These are phyloP conservation scores for Chiua virens DNA, from an alignment of 768 basidiomycete species.

Conservation along the genomic window DNA sequence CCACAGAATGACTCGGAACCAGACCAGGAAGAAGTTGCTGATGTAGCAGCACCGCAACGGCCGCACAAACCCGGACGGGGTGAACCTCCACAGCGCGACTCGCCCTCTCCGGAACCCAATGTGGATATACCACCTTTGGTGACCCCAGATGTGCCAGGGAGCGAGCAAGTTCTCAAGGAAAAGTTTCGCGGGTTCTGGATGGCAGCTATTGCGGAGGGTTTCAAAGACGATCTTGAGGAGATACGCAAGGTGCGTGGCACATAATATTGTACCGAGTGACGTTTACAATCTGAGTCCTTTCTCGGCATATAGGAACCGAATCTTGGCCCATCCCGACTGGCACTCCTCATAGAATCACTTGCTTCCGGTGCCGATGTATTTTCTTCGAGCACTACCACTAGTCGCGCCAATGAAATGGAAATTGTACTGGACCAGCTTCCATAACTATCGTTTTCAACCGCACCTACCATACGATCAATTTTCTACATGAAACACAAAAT, in stretches of 20 bases:
- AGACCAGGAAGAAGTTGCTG: slow-evolving; percentile 3
- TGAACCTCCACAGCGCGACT: slow-evolving; percentile 16
- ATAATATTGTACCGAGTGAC: too few relatives aligned
- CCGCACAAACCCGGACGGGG: not conserved
- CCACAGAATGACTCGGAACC: slow-evolving; percentile 2
- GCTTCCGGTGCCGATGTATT: slow-evolving; percentile 79
- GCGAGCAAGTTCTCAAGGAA: slow-evolving; percentile 58
- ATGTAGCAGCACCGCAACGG: not conserved
- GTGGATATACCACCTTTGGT: slow-evolving; percentile 58
- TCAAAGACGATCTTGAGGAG: slow-evolving; percentile 80
- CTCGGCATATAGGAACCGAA: slow-evolving; percentile 53
- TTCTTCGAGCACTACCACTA: slow-evolving; percentile 38
- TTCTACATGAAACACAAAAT: too few relatives aligned
- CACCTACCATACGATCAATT: not conserved
- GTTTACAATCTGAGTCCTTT: too few relatives aligned
- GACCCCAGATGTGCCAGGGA: slow-evolving; percentile 36
- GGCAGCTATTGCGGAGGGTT: slow-evolving; percentile 77
- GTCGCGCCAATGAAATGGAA: slow-evolving; percentile 67
- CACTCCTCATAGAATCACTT: slow-evolving; percentile 78
- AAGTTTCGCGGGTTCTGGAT: slow-evolving; percentile 87
- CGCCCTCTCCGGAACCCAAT: slow-evolving; percentile 23
- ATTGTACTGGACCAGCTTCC: slow-evolving; percentile 52
- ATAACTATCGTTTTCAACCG: not conserved
- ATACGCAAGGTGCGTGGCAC: slow-evolving; percentile 64
- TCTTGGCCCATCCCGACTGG: slow-evolving; percentile 64